A percentile compares a stretch with the other conserved stretches of the same genome.
Conservation (phyloP, 768 basidiomycete genomes). For the Hericium alpestre region DNA sequence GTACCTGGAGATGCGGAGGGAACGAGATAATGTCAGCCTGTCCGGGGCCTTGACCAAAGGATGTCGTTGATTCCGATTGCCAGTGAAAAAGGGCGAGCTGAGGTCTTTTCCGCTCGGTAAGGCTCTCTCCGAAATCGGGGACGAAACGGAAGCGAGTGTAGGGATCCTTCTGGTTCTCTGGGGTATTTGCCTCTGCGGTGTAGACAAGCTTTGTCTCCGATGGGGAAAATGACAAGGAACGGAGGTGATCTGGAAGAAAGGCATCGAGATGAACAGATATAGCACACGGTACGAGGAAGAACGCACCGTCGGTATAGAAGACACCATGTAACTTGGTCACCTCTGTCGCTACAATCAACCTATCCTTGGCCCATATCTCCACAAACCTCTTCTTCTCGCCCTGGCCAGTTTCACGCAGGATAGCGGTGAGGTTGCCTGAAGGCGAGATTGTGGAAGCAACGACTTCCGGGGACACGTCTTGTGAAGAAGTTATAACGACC, state of each 20-base stretch:
- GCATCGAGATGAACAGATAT: not conserved
- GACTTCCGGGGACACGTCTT: slow-evolving; percentile 14
- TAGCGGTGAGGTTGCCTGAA: slow-evolving; percentile 14
- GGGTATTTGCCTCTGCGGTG: slow-evolving; percentile 10
- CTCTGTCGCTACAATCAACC: slow-evolving; percentile 3
- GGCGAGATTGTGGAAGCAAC: slow-evolving; percentile 13
- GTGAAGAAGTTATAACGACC: slow-evolving; percentile 6
- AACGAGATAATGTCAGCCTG: no score
- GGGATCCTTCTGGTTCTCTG: slow-evolving; percentile 6
- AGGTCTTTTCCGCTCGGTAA: slow-evolving; percentile 7
- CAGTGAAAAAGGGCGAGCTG: slow-evolving; percentile 7
- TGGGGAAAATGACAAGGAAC: slow-evolving; percentile 9
- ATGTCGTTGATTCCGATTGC: not conserved
- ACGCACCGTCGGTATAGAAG: slow-evolving; percentile 19
- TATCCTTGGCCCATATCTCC: slow-evolving; percentile 20
- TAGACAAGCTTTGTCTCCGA: slow-evolving; percentile 11
- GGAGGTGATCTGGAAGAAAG: slow-evolving; percentile 5
- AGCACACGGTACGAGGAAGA: not conserved
- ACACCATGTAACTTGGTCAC: slow-evolving; percentile 17
- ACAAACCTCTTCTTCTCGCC: slow-evolving; percentile 16
- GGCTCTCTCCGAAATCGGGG: slow-evolving; percentile 11
- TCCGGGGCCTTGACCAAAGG: not conserved
- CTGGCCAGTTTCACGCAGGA: slow-evolving; percentile 15
- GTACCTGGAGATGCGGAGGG: no score
- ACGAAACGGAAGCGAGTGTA: slow-evolving; percentile 9